Conservation (phyloP, 495 filamentous ascomycete species). For the Penicillium cataractarum region DNA sequence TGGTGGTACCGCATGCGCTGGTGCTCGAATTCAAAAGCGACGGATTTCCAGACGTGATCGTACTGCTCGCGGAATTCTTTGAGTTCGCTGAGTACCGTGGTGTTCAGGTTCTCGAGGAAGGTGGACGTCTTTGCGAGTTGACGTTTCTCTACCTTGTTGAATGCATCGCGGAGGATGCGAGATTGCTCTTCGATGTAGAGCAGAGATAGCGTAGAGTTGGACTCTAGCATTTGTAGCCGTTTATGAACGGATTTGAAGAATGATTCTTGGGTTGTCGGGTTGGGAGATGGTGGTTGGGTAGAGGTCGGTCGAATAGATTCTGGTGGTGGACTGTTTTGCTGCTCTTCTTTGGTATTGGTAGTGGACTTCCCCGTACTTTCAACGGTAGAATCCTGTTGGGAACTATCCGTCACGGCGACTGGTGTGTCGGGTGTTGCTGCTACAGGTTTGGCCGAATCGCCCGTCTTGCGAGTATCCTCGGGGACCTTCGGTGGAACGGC, state of each 20-base stretch:
- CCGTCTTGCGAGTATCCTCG: conserved; percentile 26
- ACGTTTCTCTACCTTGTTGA: conserved; percentile 85
- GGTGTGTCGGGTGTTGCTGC: conserved; percentile 28
- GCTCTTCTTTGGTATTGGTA: conserved; percentile 36
- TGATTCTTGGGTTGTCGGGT: conserved; percentile 88
- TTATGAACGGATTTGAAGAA: conserved; percentile 98
- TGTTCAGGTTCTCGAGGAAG: conserved; percentile 83
- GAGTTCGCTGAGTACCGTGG: conserved; percentile 83
- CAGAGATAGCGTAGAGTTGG: conserved; percentile 88
- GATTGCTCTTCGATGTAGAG: conserved; percentile 98
- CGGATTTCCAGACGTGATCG: conserved; percentile 94
- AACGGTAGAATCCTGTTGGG: conserved; percentile 28
- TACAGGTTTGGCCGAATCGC: conserved; percentile 21
- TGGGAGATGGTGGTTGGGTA: conserved; percentile 60
- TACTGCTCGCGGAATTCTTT: conserved; percentile 81
- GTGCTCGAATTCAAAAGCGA: conserved; percentile 86
- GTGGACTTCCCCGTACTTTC: conserved; percentile 30
- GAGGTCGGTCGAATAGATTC: conserved; percentile 54
- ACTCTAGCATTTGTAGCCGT: conserved; percentile 85
- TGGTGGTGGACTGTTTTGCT: conserved; percentile 22
- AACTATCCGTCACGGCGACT: conserved; percentile 23
- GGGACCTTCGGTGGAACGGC: conserved; percentile 17
- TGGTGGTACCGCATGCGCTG: conserved; percentile 79
- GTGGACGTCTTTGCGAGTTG: conserved; percentile 80
- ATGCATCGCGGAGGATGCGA: conserved; percentile 85